Evolutionary conservation across 2,329 filamentous ascomycete genomes (phyloP), one percentile per base, ranked within the genome.

Genomic region (Phialemoniopsis sp.): DNA sequence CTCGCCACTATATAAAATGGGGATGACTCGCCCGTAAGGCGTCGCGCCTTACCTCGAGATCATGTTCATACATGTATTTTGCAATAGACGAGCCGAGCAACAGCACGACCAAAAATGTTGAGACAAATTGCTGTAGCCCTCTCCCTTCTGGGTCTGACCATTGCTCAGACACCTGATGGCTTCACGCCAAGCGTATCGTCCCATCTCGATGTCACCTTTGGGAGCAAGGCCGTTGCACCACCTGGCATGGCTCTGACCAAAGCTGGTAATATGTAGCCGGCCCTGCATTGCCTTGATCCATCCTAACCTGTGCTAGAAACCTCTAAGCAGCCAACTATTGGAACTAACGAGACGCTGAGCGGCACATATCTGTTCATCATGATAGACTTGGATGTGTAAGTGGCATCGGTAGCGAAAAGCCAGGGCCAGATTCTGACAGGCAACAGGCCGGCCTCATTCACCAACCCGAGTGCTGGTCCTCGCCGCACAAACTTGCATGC

Each of bases 361-460:
- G 46, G 45, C 8, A 50, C 53, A 5, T 56, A 56, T 32, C 37
- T 55, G 5, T 55, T 48, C 45, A 31, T 54, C 31, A 49, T 56
- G 51, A 53, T 55, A 13, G 45, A 51, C 36, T 40, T 50, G 12
- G 48, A 55, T 36, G 49, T 52, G 50, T 51, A 49, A 26, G 43
- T 29, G 17, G 19, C 21, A 34, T 31, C 26, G 19, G 13, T n/a
- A 14, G 13, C 16, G 13, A 8, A 6, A 17, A 15, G 3, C 15
- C 16, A 38, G 31, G 4, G 14, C 10, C 28, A 45, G 18, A 26
- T 26, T 26, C 10, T 26, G 21, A 26, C 21, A 6, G 6, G 10
- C 10, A 26, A 32, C 32, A 34, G 46, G 14, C 50, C 48, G 7
- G 40, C 46, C 32, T 47, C 48, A 43, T 53, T 53, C 42, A 44